Base-by-base conservation (phyloP, 805 yeast genomes). In the Candida germanica region DNA sequence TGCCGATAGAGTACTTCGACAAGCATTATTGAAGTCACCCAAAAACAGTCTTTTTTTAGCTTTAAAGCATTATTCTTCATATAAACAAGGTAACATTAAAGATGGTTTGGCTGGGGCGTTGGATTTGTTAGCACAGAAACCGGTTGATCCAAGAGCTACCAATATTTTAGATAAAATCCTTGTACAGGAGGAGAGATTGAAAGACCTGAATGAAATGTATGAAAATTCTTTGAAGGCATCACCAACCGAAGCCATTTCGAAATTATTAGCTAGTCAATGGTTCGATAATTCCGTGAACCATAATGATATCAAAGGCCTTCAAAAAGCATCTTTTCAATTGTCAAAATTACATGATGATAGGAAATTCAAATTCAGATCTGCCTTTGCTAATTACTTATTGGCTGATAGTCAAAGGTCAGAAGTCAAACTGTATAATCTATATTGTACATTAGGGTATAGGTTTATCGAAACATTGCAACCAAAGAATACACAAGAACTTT, bases 401-500 rank as follows among this genome's bases (percentile, higher is more conserved):
- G 42, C 74, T 20, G 46, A 49, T 1, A 42, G 48, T 3, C 36
- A 51, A 1, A 34, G 17, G 22, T 15, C 17, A 5, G 55, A 44
- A 31, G 65, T 61, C 0, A 64, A 73, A 38, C 84, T 79, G 45
- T 49, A 51, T 33, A 61, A 54, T 25, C 57, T 87, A 25, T 76
- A 76, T 41, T 80, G 86, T 1, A 63, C 70, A 39, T 59, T 87
- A 22, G 89, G 87, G 0, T 49, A 69, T 39, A 77, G 80, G 44
- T 53, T 82, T 43, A 53, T 83, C 19, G 77, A 73, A 19, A 57
- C 58, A n/a, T 52, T 71, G 12, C 61, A 64, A 29, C 86, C 91
- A 1, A 46, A 62, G 26, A 63, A 67, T 14, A 75, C 82, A 6
- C 94, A 87, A 47, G 94, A 88, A 41, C 59, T 73, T 2, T 86